phyloP scores from a whole-genome alignment of 1,284 basidiomycete species.

The Hypsizygus ulmarius region DNA sequence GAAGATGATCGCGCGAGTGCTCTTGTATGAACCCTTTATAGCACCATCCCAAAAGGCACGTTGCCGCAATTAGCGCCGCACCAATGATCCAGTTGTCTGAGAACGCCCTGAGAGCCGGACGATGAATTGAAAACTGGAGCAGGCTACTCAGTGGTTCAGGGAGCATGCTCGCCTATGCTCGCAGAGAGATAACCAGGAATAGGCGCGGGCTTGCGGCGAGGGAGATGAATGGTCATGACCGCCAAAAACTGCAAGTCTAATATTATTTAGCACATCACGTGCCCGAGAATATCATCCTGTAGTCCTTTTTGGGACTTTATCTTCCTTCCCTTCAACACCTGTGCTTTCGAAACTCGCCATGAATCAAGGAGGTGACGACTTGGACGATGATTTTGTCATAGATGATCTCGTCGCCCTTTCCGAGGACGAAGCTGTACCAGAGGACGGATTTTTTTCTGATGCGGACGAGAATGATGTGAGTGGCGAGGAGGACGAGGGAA shows the following conservation, averaged over 20 bases:
- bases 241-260: background rate
- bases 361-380: conserved; percentile 63
- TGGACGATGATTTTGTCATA: conserved; percentile 76
- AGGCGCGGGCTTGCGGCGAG: background rate
- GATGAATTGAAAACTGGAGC: conserved; percentile 1
- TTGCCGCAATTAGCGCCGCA: conserved; percentile 25
- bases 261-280: conserved; percentile 16
- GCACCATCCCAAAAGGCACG: conserved; percentile 29
- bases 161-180: conserved; percentile 15
- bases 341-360: conserved; percentile 18
- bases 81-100: conserved; percentile 16
- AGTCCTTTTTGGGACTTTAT: background rate
- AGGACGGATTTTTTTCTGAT: conserved; percentile 35
- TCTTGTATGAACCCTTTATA: conserved; percentile 23
- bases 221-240: background rate
- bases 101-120: conserved; percentile 7
- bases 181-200: conserved; percentile 1
- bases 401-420: conserved; percentile 68
- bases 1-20: conserved; percentile 16
- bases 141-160: conserved; percentile 6
- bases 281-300: background rate
- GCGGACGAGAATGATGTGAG: conserved; percentile 36
- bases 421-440: conserved; percentile 49
- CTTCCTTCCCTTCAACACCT: conserved; percentile 13
- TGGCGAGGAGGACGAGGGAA: conserved; percentile 28